A percentile compares a stretch with the other conserved stretches of the same genome.
Conservation (phyloP, 768 basidiomycete genomes). For the Sarcodon aspratus region DNA sequence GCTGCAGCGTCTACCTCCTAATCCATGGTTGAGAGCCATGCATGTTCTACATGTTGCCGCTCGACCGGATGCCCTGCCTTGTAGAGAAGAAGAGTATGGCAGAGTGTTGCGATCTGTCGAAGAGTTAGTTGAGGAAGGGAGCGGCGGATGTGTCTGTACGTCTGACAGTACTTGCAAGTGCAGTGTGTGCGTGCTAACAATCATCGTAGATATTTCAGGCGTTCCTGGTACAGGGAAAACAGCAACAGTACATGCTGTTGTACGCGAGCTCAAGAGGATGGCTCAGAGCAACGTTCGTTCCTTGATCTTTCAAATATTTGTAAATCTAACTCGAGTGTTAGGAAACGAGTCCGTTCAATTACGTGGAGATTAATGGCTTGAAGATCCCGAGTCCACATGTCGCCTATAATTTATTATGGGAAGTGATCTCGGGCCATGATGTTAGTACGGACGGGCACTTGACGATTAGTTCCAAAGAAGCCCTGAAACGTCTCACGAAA, state of each 20-base stretch:
- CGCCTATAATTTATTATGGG: constrained; percentile 89
- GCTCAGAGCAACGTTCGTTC: constrained; percentile 62
- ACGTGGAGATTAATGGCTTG: constrained; percentile 96
- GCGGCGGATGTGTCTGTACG: constrained; percentile 93
- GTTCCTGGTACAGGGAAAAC: constrained; percentile 99
- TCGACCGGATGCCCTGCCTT: constrained; percentile 81
- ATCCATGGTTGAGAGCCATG: constrained; percentile 84
- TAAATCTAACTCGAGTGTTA: constrained; percentile 17
- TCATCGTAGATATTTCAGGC: constrained; percentile 76
- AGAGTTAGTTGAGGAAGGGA: constrained; percentile 83
- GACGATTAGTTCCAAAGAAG: constrained; percentile 67
- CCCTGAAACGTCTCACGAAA: constrained; percentile 62
- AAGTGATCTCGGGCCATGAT: constrained; percentile 79
- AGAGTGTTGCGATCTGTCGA: constrained; percentile 67
- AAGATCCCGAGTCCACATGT: constrained; percentile 87
- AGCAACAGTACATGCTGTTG: constrained; percentile 90
- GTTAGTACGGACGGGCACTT: constrained; percentile 48
- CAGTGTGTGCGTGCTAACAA: background rate
- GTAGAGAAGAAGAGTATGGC: constrained; percentile 77
- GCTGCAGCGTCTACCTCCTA: constrained; percentile 45
- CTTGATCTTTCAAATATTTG: background rate
- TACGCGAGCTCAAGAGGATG: constrained; percentile 83
- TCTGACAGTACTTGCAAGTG: constrained; percentile 4
- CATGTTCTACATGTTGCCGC: constrained; percentile 89
- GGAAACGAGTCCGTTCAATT: constrained; percentile 93